Conservation (phyloP, 2,329 filamentous ascomycete genomes). For the Sphaerulina populicola region DNA sequence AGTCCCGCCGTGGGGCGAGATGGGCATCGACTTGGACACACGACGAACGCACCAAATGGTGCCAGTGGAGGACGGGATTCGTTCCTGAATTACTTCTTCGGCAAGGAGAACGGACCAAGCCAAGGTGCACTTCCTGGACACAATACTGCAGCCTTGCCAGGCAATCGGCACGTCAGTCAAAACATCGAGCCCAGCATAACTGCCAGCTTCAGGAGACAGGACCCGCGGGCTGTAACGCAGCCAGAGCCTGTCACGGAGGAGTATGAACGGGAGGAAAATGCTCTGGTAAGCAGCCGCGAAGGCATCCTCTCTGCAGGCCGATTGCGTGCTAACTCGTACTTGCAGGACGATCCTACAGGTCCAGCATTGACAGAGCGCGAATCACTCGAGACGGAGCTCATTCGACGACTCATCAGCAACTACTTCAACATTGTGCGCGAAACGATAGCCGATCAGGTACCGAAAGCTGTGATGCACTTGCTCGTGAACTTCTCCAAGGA, state of each 20-base stretch:
- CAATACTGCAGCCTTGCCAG: conserved; percentile 37
- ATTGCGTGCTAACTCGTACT: neutral
- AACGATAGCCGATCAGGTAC: conserved; percentile 96
- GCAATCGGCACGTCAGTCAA: conserved; percentile 65
- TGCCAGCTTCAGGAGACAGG: conserved; percentile 69
- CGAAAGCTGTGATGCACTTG: conserved; percentile 97
- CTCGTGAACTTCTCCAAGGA: conserved; percentile 98
- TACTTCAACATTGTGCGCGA: conserved; percentile 99
- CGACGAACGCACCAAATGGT: conserved; percentile 20
- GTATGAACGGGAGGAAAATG: conserved; percentile 21
- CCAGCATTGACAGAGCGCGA: conserved; percentile 90
- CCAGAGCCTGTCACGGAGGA: conserved; percentile 48
- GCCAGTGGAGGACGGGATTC: conserved; percentile 64
- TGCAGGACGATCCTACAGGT: conserved; percentile 27
- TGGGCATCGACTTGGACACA: conserved; percentile 28
- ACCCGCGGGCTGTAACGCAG: conserved; percentile 41
- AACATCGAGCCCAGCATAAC: conserved; percentile 71
- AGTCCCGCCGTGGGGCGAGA: conserved; percentile 63
- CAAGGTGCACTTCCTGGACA: conserved; percentile 31
- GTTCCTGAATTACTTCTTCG: conserved; percentile 98
- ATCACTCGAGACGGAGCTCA: conserved; percentile 94
- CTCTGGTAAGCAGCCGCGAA: conserved; percentile 21
- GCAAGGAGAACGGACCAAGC: conserved; percentile 67
- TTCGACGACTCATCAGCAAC: conserved; percentile 88
- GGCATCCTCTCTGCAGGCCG: neutral